Base-by-base conservation (phyloP, 306 rosid species). In the Glycine tomentella region DNA sequence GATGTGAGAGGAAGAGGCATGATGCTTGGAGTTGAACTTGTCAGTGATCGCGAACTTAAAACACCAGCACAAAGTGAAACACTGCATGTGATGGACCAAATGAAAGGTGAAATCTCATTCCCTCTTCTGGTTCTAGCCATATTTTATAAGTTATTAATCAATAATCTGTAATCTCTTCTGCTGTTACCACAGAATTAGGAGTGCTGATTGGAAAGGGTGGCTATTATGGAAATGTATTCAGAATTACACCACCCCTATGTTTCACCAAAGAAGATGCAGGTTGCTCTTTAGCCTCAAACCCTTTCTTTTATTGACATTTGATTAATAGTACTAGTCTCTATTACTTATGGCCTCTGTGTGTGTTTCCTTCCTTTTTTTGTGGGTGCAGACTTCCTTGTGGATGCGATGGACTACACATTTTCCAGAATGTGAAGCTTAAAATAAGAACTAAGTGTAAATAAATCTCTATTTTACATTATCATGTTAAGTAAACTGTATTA, bases 221-320 rank as follows among this genome's bases (percentile, higher is more conserved):
- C 38, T 91, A 69, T 82, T 85, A 89, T 83, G 98, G 96, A 62
- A 95, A 95, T 82, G 99, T 95, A 31, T 95, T 93, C 71, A 84
- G 99, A 86, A 88, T 95, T 51, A 95, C 98, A 53, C 99, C 99
- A 76, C 98, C 99, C 8, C 77, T 95, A 55, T 93, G 99, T 82
- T 88, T 95, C 92, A 89, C 88, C 15, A 91, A 88, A 84, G 91
- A 93, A 79, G 99, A 93, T 87, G 97, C 99, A 80, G 99, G 99
- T 94, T 59, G 63, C 74, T 53, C 40, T 75, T 42, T 61, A 44
- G 67, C 76, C 36, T 72, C 53, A 25, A 72, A 45, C 10, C 46
- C 42, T 40, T 36, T 70, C 66, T 46, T 73, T 7, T 25, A 20
- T 52, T 61, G 38, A 45, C 72, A 55, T 3, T 64, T 46, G 3